Evolutionary conservation across 2,329 filamentous ascomycete genomes (phyloP).

Genomic region (Aspergillus sp.): DNA sequence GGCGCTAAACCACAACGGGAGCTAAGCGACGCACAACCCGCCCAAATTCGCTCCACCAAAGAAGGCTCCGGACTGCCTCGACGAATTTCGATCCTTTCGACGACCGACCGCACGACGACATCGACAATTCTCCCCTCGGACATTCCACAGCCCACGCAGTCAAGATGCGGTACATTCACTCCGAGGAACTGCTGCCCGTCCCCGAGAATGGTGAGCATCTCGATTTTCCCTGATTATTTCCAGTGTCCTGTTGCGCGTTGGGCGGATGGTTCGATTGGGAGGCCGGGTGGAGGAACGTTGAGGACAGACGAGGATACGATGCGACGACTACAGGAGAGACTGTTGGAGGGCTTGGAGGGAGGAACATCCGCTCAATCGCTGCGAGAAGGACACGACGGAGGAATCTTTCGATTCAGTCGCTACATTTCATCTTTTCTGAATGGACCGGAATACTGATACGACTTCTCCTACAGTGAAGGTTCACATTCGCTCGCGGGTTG

Average conservation of each 20-base stretch:
- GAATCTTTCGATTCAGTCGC: neutral
- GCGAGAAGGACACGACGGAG: neutral
- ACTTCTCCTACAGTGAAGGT: constrained; percentile 75
- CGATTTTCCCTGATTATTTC: constrained; percentile 22
- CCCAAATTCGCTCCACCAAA: constrained; percentile 42
- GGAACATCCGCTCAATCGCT: constrained; percentile 7
- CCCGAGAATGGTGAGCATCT: constrained; percentile 87
- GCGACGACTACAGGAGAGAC: constrained; percentile 6
- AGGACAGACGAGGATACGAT: constrained; percentile 1
- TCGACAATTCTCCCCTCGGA: constrained; percentile 42
- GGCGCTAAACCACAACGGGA: constrained; percentile 34
- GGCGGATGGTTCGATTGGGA: constrained; percentile 12
- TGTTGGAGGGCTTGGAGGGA: constrained; percentile 4
- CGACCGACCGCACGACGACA: constrained; percentile 37
- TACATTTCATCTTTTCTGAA: constrained; percentile 3
- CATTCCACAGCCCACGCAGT: constrained; percentile 44
- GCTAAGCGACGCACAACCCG: constrained; percentile 48
- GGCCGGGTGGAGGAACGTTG: neutral
- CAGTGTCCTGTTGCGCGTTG: constrained; percentile 23
- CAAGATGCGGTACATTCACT: constrained; percentile 99
- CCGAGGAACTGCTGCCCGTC: constrained; percentile 90
- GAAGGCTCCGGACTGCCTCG: constrained; percentile 24
- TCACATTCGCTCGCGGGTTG: constrained; percentile 91
- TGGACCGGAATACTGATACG: constrained; percentile 24
- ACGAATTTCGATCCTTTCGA: constrained; percentile 41